Evolutionary conservation across 176 grass and related monocot species (phyloP).

Genomic region (Oryza glaberrima): DNA sequence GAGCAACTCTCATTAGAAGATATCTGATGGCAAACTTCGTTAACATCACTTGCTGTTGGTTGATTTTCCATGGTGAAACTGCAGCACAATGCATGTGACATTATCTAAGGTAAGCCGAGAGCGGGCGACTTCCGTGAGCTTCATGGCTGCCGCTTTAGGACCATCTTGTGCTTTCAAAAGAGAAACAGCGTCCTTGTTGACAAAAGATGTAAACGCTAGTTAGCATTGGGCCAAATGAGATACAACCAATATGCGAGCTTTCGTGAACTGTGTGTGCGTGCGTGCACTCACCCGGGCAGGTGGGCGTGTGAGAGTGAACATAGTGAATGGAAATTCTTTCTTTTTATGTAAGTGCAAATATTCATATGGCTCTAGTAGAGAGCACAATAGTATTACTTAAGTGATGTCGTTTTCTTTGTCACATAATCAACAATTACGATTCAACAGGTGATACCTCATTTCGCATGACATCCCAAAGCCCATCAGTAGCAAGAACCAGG

Average conservation of each 20-base stretch:
- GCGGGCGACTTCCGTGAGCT: constrained; percentile 59
- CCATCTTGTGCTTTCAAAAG: constrained; percentile 56
- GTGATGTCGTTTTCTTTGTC: background rate
- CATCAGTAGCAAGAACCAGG: constrained; percentile 85
- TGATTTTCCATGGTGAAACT: constrained; percentile 54
- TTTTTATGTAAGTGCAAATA: background rate
- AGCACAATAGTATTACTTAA: background rate
- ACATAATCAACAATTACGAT: background rate
- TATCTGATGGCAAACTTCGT: background rate
- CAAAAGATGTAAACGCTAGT: constrained; percentile 18
- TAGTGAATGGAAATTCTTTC: background rate
- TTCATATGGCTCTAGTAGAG: background rate
- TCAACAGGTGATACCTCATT: constrained; percentile 66
- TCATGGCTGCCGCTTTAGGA: constrained; percentile 58
- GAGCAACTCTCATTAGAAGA: background rate
- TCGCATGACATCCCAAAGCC: constrained; percentile 78
- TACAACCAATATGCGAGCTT: background rate
- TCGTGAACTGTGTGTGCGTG: background rate
- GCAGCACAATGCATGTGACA: constrained; percentile 76
- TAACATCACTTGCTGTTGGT: constrained; percentile 9
- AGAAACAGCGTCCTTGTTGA: constrained; percentile 60
- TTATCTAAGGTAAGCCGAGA: constrained; percentile 56
- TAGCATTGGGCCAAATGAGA: constrained; percentile 24
- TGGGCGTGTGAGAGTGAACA: background rate
- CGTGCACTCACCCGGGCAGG: background rate